A percentile compares a stretch with the other conserved stretches of the same genome.
These are phyloP conservation scores for Fusarium tuaranense DNA, from an alignment of 2,329 filamentous ascomycete species.

Conservation along the genomic window DNA sequence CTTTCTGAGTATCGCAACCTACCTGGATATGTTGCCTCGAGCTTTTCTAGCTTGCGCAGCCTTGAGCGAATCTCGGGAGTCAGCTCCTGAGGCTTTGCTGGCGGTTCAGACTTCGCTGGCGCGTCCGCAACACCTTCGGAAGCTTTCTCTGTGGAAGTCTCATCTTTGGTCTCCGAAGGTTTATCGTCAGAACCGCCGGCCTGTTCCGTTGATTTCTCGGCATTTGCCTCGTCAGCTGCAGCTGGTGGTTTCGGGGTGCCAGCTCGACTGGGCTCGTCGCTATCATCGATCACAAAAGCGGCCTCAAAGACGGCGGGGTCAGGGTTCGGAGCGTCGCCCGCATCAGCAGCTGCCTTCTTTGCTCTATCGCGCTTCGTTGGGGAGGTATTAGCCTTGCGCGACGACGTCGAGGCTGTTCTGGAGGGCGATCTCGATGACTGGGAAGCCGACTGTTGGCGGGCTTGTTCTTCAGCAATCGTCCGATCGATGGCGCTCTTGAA, in stretches of 20 bases:
- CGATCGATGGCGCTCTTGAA: conserved; percentile 87
- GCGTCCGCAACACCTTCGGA: conserved; percentile 31
- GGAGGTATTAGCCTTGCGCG: conserved; percentile 55
- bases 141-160: conserved; percentile 35
- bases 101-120: conserved; percentile 24
- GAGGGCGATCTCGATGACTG: conserved; percentile 56
- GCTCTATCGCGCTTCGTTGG: conserved; percentile 48
- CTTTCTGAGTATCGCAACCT: conserved; percentile 35
- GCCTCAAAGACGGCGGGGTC: conserved; percentile 91
- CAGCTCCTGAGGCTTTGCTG: conserved; percentile 62
- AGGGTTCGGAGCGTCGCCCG: conserved; percentile 64
- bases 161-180: conserved; percentile 23
- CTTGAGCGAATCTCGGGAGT: conserved; percentile 80
- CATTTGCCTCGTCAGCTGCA: conserved; percentile 51
- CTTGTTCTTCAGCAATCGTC: conserved; percentile 91
- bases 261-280: conserved; percentile 74
- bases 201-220: conserved; percentile 26
- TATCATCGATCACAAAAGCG: conserved; percentile 88
- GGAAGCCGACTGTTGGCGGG: conserved; percentile 72
- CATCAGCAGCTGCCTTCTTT: conserved; percentile 54
- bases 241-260: conserved; percentile 65
- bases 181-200: conserved; percentile 40
- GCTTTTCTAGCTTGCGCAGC: conserved; percentile 87
- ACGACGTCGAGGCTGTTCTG: conserved; percentile 52
- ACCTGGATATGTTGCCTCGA: conserved; percentile 91